A percentile compares a stretch with the other conserved stretches of the same genome.
phyloP scores from a whole-genome alignment of 176 grass and related monocot genomes.

The Dactylis glomerata region DNA sequence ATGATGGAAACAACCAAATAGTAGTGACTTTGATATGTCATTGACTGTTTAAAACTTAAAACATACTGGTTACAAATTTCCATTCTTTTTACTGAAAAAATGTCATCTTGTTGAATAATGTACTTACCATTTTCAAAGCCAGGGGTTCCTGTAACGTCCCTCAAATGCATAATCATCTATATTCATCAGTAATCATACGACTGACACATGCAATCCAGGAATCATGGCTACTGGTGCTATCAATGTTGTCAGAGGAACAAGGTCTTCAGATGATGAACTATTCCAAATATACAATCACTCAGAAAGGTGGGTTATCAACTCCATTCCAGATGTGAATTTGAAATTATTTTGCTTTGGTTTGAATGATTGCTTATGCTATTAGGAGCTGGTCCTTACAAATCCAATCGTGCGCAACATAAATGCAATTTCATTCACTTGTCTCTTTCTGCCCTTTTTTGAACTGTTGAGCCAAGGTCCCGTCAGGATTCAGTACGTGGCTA shows the following conservation, averaged over 20 bases:
- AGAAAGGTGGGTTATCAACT: slow-evolving; percentile 53
- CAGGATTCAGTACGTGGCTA: background rate
- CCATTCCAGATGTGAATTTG: background rate
- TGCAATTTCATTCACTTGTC: background rate
- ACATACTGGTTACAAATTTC: background rate
- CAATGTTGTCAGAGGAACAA: slow-evolving; percentile 93
- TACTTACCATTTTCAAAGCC: background rate
- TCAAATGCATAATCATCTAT: background rate
- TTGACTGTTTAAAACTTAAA: background rate
- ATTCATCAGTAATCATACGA: background rate
- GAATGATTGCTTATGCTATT: background rate
- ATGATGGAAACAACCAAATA: background rate
- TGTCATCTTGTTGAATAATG: slow-evolving; percentile 4
- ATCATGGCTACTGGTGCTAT: slow-evolving; percentile 94
- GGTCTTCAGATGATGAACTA: slow-evolving; percentile 78
- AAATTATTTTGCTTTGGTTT: background rate
- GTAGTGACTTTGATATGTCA: background rate
- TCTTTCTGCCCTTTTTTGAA: slow-evolving; percentile 1
- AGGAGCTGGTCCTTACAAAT: background rate
- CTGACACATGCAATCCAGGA: slow-evolving; percentile 44
- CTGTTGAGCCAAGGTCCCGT: background rate
- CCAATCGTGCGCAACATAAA: background rate
- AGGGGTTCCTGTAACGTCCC: background rate
- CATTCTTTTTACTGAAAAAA: background rate
- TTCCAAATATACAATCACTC: slow-evolving; percentile 95